A percentile compares a stretch with the other conserved stretches of the same genome.
phyloP scores from a whole-genome alignment of 2,329 filamentous ascomycete species.

The Sordariomycetes sp. region DNA sequence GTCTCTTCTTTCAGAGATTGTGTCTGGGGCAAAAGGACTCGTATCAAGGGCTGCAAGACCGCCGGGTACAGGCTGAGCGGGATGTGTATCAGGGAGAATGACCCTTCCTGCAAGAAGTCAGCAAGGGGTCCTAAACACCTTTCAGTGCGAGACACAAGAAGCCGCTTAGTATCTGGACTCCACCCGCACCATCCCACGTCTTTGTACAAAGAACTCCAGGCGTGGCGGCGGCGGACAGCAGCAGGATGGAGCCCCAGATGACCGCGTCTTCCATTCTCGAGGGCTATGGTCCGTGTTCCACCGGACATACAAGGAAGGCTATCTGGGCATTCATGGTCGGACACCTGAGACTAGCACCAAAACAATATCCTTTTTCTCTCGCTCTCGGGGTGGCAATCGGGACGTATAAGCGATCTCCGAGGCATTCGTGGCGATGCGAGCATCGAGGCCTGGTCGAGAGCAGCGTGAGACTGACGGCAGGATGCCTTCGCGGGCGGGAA shows the following conservation, averaged over 20 bases:
- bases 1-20: slow-evolving; percentile 20
- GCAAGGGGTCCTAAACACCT: slow-evolving; percentile 12
- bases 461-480: too few relatives aligned
- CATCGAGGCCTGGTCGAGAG: neutral
- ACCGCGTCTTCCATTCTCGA: neutral
- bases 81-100: slow-evolving; percentile 82
- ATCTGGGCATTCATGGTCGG: slow-evolving; percentile 43
- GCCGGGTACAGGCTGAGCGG: slow-evolving; percentile 66
- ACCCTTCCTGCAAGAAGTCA: slow-evolving; percentile 58
- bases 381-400: neutral
- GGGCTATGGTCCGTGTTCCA: neutral
- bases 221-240: neutral
- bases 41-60: slow-evolving; percentile 80
- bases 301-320: slow-evolving; percentile 40
- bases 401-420: neutral
- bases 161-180: neutral
- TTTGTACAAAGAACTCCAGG: neutral
- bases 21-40: slow-evolving; percentile 62
- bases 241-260: neutral
- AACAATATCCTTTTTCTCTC: neutral
- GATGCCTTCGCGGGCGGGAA: too few relatives aligned
- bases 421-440: neutral
- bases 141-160: neutral
- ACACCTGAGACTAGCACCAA: neutral
- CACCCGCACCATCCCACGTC: neutral